Evolutionary conservation across 1,284 basidiomycete species (phyloP), one percentile per base, ranked within the genome.

Genomic region (Flammula alnicola): DNA sequence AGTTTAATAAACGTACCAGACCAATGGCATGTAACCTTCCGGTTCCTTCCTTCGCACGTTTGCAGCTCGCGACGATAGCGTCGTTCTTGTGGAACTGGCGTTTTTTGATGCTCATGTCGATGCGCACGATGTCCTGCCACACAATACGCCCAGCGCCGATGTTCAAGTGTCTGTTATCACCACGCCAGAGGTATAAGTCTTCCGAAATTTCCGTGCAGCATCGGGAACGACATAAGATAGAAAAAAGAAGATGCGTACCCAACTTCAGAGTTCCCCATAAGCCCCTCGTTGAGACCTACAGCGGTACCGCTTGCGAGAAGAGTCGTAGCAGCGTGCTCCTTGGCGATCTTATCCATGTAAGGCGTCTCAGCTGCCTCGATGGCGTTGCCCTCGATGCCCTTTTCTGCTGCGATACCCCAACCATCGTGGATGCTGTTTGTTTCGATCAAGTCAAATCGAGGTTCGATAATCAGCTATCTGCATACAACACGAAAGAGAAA

Each of bases 241-340:
- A 10, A 4, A 27, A 29, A n/a, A 50, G 19, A 20, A 40, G 48
- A 35, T 12, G 72, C 85, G 55, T 62, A 93, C 91, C 93, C 93
- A 55, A 95, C 93, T 73, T 95, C 93, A 5, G 92, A 95, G 76
- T 96, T 95, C 17, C 93, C 93, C 93, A 96, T 96, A 40, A 96
- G 80, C 0, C 93, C 93, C 40, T 95, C 93, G 65, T 78, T 91
- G 44, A 96, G 77, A 1, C 93, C 93, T 12, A 95, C 93, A 3
- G 93, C 87, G 12, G 90, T 76, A 12, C 93, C 93, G 58, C 93
- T 91, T 1, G 93, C 93, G 16, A 80, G 74, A n/a, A 96, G 78
- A 9, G 78, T 78, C 42, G 88, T 81, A 61, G 81, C 81, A 57
- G 83, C 81, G 68, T 93, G 81, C n/a, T 87, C 78, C 63, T 88